Conservation (phyloP, 31 red algal genomes). For the Odonthalia washingtoniensis region DNA sequence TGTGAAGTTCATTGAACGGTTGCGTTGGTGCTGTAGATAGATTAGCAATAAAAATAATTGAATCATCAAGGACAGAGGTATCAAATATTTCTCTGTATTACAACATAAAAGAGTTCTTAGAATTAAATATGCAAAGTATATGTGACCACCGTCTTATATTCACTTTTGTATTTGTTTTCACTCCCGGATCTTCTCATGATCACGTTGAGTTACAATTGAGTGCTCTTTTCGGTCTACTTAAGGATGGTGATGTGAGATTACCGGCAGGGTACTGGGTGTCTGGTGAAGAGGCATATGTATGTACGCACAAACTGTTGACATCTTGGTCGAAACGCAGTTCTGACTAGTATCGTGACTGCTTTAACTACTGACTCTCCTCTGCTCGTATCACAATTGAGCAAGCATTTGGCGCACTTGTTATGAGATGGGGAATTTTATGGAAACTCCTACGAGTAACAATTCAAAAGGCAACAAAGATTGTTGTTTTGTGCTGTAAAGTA, state of each 20-base stretch:
- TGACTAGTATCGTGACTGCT: neutral
- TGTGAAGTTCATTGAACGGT: slow-evolving; percentile 8
- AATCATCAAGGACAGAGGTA: slow-evolving; percentile 21
- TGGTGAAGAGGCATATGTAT: slow-evolving; percentile 52
- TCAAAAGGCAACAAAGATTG: neutral
- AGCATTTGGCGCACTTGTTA: too few relatives aligned
- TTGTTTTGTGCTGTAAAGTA: neutral
- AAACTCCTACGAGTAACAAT: neutral
- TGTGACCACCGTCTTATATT: slow-evolving; percentile 34
- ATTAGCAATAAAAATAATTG: too few relatives aligned
- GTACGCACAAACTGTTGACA: slow-evolving; percentile 36
- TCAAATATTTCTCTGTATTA: slow-evolving; percentile 15
- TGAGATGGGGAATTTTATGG: too few relatives aligned
- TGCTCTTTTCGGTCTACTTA: neutral
- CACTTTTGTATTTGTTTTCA: slow-evolving; percentile 30
- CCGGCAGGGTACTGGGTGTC: slow-evolving; percentile 40
- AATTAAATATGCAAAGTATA: neutral
- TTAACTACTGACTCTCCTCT: slow-evolving; percentile 25
- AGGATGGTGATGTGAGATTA: neutral
- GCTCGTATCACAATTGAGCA: too few relatives aligned
- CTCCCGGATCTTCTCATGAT: too few relatives aligned
- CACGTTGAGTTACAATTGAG: neutral
- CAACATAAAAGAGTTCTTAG: slow-evolving; percentile 11
- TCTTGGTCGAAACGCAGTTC: neutral
- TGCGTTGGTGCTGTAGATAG: slow-evolving; percentile 54